Evolutionary conservation across 1,139 yeast species (phyloP), one percentile per base, ranked within the genome.

Genomic region (Sugiyamaella pinicola): DNA sequence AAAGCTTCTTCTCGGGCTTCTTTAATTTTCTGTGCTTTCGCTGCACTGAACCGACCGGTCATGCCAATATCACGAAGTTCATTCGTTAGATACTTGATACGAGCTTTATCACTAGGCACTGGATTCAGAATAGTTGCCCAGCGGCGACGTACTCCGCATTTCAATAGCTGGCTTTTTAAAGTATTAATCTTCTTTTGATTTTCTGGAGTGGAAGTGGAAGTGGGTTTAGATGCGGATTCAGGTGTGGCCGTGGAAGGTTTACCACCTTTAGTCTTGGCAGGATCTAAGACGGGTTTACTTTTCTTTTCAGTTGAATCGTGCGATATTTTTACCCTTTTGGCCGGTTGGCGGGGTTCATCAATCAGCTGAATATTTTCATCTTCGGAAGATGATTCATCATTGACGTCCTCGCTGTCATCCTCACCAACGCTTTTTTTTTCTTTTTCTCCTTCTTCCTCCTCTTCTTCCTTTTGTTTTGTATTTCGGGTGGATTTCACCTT

Each of bases 1-100:
- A 71, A 69, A 41, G 70, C 74, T 19, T 72, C 57, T 34, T 64
- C 72, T 17, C 73, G 61, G 51, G 66, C 69, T 47, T 72, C 75
- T 55, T 70, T 71, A 13, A 74, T 69, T 55, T 69, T 70, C 47
- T 62, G 64, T 12, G 77, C 75, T 54, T 63, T 65, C 12, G 61
- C 63, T 15, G 49, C 44, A 48, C 64, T 63, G 54, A 64, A 65
- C 35, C 68, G 43, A 2, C 68, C 68, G 3, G 60, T 58, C 64
- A 65, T 63, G 8, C 69, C 69, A 9, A 64, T 46, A 7, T 55
- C 59, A 3, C 54, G 54, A 52, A 65, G 52, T 35, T 61, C 57
- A n/a, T 51, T 37, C 24, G 54, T 57, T 38, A 65, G 55, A 51
- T 57, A 62, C 26, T 42, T 43, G 24, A 64, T 55, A 33, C 64